Conservation (phyloP, 805 yeast species). For the Kregervanrija delftensis region DNA sequence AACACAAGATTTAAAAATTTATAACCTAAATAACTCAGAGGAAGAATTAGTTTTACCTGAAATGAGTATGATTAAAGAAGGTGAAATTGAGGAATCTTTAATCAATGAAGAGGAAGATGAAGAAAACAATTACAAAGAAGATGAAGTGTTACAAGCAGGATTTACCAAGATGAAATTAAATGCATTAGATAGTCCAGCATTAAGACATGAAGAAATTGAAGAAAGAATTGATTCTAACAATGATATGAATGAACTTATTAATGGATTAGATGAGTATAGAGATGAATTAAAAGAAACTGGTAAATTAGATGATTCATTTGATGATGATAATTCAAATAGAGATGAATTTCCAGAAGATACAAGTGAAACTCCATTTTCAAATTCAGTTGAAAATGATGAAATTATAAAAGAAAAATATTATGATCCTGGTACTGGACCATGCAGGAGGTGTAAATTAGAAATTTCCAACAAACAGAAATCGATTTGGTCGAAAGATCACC, state of each 20-base stretch:
- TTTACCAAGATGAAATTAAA: conserved; percentile 17
- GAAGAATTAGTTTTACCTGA: conserved; percentile 8
- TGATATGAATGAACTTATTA: background rate
- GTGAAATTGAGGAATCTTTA: conserved; percentile 21
- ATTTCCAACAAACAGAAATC: conserved; percentile 49
- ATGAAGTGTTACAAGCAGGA: conserved; percentile 7
- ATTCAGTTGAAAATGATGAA: background rate
- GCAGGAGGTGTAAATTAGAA: conserved; percentile 61
- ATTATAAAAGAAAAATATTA: conserved; percentile 8
- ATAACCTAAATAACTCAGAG: conserved; percentile 13
- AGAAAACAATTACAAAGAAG: background rate
- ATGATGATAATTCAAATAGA: too few relatives aligned
- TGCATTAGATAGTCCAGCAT: conserved; percentile 13
- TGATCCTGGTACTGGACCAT: conserved; percentile 70
- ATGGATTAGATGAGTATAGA: background rate
- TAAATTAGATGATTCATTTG: too few relatives aligned
- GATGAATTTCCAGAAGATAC: too few relatives aligned
- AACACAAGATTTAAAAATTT: conserved; percentile 25
- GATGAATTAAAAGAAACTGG: too few relatives aligned
- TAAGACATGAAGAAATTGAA: conserved; percentile 1
- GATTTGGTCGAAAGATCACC: conserved; percentile 81
- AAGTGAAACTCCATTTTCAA: too few relatives aligned
- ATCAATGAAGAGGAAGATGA: background rate
- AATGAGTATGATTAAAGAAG: conserved; percentile 30
- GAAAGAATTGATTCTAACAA: background rate